A percentile compares a stretch with the other conserved stretches of the same genome.
Evolutionary conservation across 768 basidiomycete species (phyloP).

Genomic region (Dioszegia aurantiaca): DNA sequence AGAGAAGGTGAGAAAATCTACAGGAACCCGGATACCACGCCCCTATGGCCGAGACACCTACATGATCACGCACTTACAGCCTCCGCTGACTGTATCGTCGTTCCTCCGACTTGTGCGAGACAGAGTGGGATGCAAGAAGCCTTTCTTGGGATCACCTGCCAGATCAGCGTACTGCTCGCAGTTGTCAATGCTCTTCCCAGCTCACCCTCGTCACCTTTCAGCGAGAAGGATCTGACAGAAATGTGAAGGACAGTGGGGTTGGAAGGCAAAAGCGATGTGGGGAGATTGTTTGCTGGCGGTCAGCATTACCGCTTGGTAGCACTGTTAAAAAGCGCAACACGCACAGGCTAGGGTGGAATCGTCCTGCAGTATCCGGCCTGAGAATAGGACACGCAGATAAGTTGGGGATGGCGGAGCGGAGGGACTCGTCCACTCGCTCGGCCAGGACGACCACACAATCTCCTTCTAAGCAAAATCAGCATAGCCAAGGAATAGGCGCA

Average conservation of each 20-base stretch:
- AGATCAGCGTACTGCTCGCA: constrained; percentile 5
- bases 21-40: neutral
- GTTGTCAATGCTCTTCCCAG: neutral
- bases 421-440: constrained; percentile 13
- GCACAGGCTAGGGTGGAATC: constrained; percentile 43
- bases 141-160: constrained; percentile 34
- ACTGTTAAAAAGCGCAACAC: neutral
- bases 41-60: constrained; percentile 8
- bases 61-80: constrained; percentile 51
- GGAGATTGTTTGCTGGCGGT: constrained; percentile 39
- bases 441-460: constrained; percentile 28
- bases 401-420: constrained; percentile 39
- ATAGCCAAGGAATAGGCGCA: too few species aligned
- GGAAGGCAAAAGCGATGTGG: constrained; percentile 24
- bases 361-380: constrained; percentile 44
- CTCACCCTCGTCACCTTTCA: constrained; percentile 44
- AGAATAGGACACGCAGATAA: constrained; percentile 37
- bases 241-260: constrained; percentile 47
- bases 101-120: constrained; percentile 17
- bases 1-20: neutral
- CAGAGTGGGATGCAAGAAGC: constrained; percentile 17
- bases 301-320: too few species aligned
- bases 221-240: constrained; percentile 46
- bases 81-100: constrained; percentile 34
- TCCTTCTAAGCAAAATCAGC: constrained; percentile 16